These are phyloP conservation scores for Nicotiana obtusifolia DNA, from an alignment of 257 asterid species.

Conservation along the genomic window DNA sequence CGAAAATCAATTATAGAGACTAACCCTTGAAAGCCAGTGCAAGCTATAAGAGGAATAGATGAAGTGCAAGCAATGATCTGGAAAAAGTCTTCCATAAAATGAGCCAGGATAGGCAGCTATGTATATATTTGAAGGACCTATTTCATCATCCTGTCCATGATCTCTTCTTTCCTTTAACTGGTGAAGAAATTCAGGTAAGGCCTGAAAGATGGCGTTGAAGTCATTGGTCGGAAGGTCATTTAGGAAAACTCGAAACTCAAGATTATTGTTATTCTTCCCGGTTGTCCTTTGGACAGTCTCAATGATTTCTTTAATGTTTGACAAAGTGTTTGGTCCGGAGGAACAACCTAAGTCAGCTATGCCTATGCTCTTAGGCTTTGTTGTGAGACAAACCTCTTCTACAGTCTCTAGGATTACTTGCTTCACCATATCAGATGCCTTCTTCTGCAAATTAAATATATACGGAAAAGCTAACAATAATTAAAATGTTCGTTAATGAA, in stretches of 20 bases:
- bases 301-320: conserved; percentile 48
- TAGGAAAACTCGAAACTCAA: conserved; percentile 56
- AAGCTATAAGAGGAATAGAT: conserved; percentile 71
- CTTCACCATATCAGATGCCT: conserved; percentile 61
- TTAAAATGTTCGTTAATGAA: not conserved
- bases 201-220: conserved; percentile 70
- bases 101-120: conserved; percentile 78
- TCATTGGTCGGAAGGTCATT: conserved; percentile 80
- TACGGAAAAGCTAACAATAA: too few relatives aligned
- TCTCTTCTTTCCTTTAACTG: conserved; percentile 24
- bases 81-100: conserved; percentile 76
- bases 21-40: conserved; percentile 84
- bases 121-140: conserved; percentile 29
- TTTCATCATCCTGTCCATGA: conserved; percentile 12
- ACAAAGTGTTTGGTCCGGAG: conserved; percentile 70
- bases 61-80: conserved; percentile 54
- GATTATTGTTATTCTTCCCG: not conserved
- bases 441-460: conserved; percentile 38
- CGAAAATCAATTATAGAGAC: not conserved
- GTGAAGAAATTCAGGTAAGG: conserved; percentile 53
- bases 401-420: conserved; percentile 49
- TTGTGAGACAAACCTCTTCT: conserved; percentile 27
- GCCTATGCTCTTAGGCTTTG: conserved; percentile 57
- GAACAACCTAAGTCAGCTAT: conserved; percentile 92
- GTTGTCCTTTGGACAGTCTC: conserved; percentile 29